These are phyloP conservation scores for Pseudocercospora fuligena DNA, from an alignment of 2,329 filamentous ascomycete genomes.

Conservation along the genomic window DNA sequence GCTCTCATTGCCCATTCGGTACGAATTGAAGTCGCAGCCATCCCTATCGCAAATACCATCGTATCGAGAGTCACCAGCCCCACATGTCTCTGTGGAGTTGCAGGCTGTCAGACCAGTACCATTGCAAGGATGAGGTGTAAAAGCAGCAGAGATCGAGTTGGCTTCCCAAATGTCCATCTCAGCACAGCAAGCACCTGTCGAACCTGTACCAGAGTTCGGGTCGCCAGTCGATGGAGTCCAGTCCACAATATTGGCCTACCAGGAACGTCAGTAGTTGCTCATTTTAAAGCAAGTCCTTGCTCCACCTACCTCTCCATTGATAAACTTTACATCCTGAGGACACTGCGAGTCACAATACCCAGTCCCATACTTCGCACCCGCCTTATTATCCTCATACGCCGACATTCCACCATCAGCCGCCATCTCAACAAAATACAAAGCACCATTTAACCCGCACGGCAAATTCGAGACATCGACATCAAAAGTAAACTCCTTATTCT, in stretches of 20 bases:
- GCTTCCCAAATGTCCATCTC: conserved; percentile 75
- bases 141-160: conserved; percentile 67
- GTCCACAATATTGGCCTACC: conserved; percentile 52
- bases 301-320: conserved; percentile 29
- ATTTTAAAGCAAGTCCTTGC: neutral
- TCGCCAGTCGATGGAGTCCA: conserved; percentile 35
- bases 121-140: conserved; percentile 69
- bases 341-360: conserved; percentile 61
- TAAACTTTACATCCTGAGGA: conserved; percentile 44
- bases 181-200: conserved; percentile 66
- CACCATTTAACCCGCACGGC: conserved; percentile 72
- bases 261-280: conserved; percentile 15
- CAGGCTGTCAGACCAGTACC: conserved; percentile 45
- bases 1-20: conserved; percentile 66
- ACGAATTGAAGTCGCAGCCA: conserved; percentile 72
- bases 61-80: conserved; percentile 50
- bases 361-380: conserved; percentile 55
- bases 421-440: conserved; percentile 70
- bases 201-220: conserved; percentile 37
- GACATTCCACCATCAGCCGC: conserved; percentile 63
- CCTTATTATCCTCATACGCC: conserved; percentile 50
- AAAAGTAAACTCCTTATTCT: conserved; percentile 73
- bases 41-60: conserved; percentile 68
- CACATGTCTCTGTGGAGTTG: conserved; percentile 55
- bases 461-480: conserved; percentile 72